phyloP scores from a whole-genome alignment of 2,329 filamentous ascomycete species.

The Microdochium bolleyi region DNA sequence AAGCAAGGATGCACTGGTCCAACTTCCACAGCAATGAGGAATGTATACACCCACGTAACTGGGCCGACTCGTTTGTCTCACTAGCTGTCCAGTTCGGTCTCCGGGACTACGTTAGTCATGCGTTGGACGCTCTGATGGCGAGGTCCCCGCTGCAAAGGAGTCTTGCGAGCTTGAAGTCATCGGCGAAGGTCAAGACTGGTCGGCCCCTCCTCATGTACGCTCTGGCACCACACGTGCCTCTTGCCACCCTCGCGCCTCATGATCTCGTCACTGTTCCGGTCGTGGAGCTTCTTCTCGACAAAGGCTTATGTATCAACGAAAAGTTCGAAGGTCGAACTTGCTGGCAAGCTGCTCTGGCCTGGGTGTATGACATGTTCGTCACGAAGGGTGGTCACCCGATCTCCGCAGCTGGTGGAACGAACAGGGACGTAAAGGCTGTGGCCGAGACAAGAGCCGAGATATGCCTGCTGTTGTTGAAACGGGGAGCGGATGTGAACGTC shows the following conservation, averaged over 20 bases:
- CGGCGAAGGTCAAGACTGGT: background rate
- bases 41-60: background rate
- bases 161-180: too few relatives aligned
- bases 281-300: background rate
- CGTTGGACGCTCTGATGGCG: too few relatives aligned
- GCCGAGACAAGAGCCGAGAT: background rate
- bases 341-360: background rate
- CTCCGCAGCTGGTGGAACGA: background rate
- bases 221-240: background rate
- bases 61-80: background rate
- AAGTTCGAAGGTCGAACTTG: background rate
- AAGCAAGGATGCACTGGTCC: background rate
- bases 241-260: background rate
- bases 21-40: background rate
- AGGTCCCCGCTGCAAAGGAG: too few relatives aligned
- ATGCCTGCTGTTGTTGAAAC: background rate
- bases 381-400: background rate
- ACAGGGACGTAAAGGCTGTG: background rate
- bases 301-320: background rate
- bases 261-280: background rate
- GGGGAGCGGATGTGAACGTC: background rate
- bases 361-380: background rate
- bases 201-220: background rate
- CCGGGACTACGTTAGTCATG: background rate
- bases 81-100: background rate